A percentile compares a stretch with the other conserved stretches of the same genome.
Conservation (phyloP, 805 yeast genomes). For the Kluyveromyces wickerhamii region DNA sequence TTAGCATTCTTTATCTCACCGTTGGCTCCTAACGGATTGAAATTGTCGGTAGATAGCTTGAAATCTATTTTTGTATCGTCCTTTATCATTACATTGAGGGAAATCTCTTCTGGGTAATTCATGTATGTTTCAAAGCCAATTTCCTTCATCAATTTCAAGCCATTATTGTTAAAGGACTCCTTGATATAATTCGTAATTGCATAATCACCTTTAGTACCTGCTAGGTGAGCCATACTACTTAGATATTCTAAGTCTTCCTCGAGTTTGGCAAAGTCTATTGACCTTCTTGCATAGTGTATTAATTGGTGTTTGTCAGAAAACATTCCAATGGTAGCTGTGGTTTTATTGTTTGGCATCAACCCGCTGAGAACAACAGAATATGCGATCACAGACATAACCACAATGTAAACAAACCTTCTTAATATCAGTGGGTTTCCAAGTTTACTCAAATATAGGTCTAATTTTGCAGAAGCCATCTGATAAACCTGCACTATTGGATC, state of each 20-base stretch:
- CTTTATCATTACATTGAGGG: slow-evolving; percentile 17
- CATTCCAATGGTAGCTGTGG: slow-evolving; percentile 41
- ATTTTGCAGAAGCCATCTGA: slow-evolving; percentile 29
- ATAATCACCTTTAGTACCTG: slow-evolving; percentile 84
- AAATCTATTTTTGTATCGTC: slow-evolving; percentile 22
- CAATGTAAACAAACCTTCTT: slow-evolving; percentile 65
- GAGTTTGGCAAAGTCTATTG: slow-evolving; percentile 49
- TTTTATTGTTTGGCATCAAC: slow-evolving; percentile 37
- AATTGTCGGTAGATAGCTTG: slow-evolving; percentile 36
- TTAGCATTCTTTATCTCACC: slow-evolving; percentile 45
- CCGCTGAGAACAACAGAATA: slow-evolving; percentile 54
- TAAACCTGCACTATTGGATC: slow-evolving; percentile 41
- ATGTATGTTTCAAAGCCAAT: slow-evolving; percentile 46
- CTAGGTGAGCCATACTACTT: slow-evolving; percentile 73
- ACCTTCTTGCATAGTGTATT: slow-evolving; percentile 39
- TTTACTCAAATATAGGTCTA: slow-evolving; percentile 51
- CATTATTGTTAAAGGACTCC: slow-evolving; percentile 49
- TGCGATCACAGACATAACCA: slow-evolving; percentile 50
- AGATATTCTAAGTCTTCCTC: slow-evolving; percentile 63
- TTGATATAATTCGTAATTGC: slow-evolving; percentile 61
- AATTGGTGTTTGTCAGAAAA: slow-evolving; percentile 55
- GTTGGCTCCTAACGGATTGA: slow-evolving; percentile 58
- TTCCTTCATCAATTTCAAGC: slow-evolving; percentile 37
- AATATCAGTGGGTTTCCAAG: slow-evolving; percentile 85
- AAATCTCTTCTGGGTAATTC: slow-evolving; percentile 50